Conservation (phyloP, 2,329 filamentous ascomycete species). For the Ascochyta rabiei region DNA sequence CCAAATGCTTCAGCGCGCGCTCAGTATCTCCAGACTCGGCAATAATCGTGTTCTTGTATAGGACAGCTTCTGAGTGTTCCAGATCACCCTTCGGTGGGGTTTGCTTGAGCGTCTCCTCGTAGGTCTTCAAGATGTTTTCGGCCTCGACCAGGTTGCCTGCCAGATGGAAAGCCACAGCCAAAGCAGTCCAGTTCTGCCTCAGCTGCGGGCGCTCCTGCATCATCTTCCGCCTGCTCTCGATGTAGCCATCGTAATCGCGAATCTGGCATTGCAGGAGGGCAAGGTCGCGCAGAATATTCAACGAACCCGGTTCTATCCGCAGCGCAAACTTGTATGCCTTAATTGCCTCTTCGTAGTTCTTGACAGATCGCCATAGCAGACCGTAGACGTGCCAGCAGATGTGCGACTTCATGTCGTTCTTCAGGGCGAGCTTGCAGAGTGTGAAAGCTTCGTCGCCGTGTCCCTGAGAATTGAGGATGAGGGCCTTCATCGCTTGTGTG, state of each 20-base stretch:
- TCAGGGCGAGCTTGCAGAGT: slow-evolving; percentile 88
- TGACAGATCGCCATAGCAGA: slow-evolving; percentile 86
- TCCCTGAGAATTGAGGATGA: slow-evolving; percentile 92
- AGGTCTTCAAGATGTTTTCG: slow-evolving; percentile 88
- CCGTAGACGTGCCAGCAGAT: slow-evolving; percentile 99
- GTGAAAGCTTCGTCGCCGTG: slow-evolving; percentile 94
- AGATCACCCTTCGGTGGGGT: slow-evolving; percentile 78
- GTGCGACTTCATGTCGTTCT: slow-evolving; percentile 97
- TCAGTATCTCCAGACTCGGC: slow-evolving; percentile 85
- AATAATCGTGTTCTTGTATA: slow-evolving; percentile 97
- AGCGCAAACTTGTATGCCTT: slow-evolving; percentile 98
- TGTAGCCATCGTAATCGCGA: slow-evolving; percentile 91
- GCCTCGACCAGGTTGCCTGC: slow-evolving; percentile 84
- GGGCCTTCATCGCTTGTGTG: slow-evolving; percentile 97
- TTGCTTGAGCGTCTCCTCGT: slow-evolving; percentile 89
- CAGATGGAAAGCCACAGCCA: slow-evolving; percentile 91
- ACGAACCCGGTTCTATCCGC: slow-evolving; percentile 88
- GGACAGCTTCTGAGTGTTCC: slow-evolving; percentile 89
- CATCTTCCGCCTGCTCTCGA: slow-evolving; percentile 87
- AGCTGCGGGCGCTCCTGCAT: slow-evolving; percentile 80
- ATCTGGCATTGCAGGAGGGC: slow-evolving; percentile 95
- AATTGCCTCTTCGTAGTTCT: slow-evolving; percentile 99
- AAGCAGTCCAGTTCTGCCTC: slow-evolving; percentile 95
- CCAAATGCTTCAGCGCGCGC: slow-evolving; percentile 84
- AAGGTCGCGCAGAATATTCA: slow-evolving; percentile 91